Evolutionary conservation across 1,284 basidiomycete genomes (phyloP).

Genomic region (Cutaneotrichosporon dermatis): DNA sequence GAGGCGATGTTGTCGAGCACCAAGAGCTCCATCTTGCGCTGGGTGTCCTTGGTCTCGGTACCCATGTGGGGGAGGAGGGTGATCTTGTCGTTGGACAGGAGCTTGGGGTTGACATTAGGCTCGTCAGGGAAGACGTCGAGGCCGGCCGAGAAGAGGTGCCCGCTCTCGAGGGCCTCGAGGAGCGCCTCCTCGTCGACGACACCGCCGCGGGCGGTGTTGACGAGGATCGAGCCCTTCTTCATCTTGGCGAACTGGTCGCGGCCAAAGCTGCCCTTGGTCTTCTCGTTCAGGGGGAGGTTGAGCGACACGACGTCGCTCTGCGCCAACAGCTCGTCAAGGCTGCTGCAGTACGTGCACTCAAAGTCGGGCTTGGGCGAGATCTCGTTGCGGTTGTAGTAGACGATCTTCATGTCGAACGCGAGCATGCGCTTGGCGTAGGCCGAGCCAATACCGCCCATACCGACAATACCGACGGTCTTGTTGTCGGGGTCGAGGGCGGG

Average conservation of each 20-base stretch:
- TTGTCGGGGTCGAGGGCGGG: slow-evolving; percentile 70
- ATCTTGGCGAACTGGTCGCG: slow-evolving; percentile 71
- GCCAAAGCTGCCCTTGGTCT: slow-evolving; percentile 72
- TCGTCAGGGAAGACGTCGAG: slow-evolving; percentile 88
- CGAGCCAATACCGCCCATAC: slow-evolving; percentile 80
- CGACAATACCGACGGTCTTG: slow-evolving; percentile 76
- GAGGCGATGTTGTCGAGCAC: slow-evolving; percentile 45
- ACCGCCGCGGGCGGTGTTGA: slow-evolving; percentile 87
- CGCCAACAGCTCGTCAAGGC: slow-evolving; percentile 65
- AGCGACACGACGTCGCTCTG: slow-evolving; percentile 69
- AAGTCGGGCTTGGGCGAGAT: slow-evolving; percentile 60
- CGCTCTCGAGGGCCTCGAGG: slow-evolving; percentile 74
- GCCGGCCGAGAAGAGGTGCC: slow-evolving; percentile 77
- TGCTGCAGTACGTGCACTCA: slow-evolving; percentile 62
- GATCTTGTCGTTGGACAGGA: slow-evolving; percentile 73
- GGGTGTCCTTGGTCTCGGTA: slow-evolving; percentile 75
- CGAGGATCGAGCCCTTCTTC: slow-evolving; percentile 73
- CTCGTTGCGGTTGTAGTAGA: slow-evolving; percentile 73
- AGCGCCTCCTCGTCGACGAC: slow-evolving; percentile 81
- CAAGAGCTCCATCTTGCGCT: slow-evolving; percentile 55
- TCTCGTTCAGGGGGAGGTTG: slow-evolving; percentile 55
- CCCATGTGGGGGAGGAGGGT: slow-evolving; percentile 87
- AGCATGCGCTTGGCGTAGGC: slow-evolving; percentile 44
- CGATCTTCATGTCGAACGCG: slow-evolving; percentile 64
- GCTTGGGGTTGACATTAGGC: slow-evolving; percentile 72